A percentile compares a stretch with the other conserved stretches of the same genome.
Evolutionary conservation across 768 basidiomycete genomes (phyloP).

Genomic region (Trametes villosa): DNA sequence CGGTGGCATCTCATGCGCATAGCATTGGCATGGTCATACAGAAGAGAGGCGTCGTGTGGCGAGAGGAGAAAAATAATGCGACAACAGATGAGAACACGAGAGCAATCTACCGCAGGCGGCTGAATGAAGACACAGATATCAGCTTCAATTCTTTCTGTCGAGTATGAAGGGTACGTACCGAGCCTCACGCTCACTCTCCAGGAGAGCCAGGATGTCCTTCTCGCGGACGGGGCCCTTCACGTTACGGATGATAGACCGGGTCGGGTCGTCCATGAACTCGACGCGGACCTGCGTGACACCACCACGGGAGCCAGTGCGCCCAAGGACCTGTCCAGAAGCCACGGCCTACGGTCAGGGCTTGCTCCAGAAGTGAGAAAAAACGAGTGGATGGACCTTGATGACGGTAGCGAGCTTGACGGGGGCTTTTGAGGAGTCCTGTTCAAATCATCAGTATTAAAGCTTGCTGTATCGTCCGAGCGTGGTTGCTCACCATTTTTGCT

Average conservation of each 20-base stretch:
- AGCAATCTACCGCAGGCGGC: slow-evolving; percentile 29
- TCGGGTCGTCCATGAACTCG: slow-evolving; percentile 97
- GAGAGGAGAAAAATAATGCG: slow-evolving; percentile 21
- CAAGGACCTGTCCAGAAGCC: slow-evolving; percentile 73
- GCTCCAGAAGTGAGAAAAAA: not conserved
- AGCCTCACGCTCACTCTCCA: slow-evolving; percentile 99
- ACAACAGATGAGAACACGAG: slow-evolving; percentile 20
- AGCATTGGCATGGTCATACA: slow-evolving; percentile 31
- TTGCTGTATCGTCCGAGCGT: not conserved
- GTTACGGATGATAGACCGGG: slow-evolving; percentile 96
- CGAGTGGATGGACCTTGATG: slow-evolving; percentile 63
- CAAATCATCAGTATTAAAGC: slow-evolving; percentile 22
- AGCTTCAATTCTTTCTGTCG: not conserved
- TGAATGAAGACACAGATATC: not conserved
- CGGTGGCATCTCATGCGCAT: slow-evolving; percentile 26
- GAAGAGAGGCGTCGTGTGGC: slow-evolving; percentile 23
- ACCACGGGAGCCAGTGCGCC: slow-evolving; percentile 97
- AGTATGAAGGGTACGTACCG: slow-evolving; percentile 65
- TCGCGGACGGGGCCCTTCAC: slow-evolving; percentile 97
- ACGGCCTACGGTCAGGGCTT: slow-evolving; percentile 21
- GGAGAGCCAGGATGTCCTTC: slow-evolving; percentile 93
- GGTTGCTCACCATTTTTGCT: slow-evolving; percentile 35
- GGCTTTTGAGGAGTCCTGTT: slow-evolving; percentile 83
- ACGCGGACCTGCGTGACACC: slow-evolving; percentile 99
- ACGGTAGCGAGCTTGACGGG: slow-evolving; percentile 98